These are phyloP conservation scores for Euptelea pleiosperma DNA, from an alignment of 164 flowering plant genomes.

Conservation along the genomic window DNA sequence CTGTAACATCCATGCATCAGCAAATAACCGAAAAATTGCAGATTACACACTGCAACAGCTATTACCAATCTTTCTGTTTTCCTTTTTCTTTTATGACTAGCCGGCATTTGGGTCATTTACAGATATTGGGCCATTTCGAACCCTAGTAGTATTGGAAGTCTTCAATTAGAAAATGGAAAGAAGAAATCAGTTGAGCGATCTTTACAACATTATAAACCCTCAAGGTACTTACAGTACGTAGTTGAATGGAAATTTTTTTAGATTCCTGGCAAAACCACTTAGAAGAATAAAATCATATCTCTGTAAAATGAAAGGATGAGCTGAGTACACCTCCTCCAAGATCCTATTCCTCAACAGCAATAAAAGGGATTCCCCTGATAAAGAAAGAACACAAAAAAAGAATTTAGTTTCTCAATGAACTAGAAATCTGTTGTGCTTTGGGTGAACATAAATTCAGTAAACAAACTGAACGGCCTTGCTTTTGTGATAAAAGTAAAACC, in stretches of 20 bases:
- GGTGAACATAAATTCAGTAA: not conserved
- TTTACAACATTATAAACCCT: too few relatives aligned
- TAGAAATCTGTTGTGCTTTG: not conserved
- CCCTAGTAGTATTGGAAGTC: too few relatives aligned
- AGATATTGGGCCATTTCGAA: not conserved
- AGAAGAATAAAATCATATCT: not conserved
- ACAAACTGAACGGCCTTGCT: too few relatives aligned
- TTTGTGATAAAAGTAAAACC: not conserved
- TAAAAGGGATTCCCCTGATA: conserved; percentile 25
- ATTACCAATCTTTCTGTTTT: too few relatives aligned
- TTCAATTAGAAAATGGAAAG: too few relatives aligned
- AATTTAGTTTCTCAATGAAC: too few relatives aligned
- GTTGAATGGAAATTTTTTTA: too few relatives aligned
- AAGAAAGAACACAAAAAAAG: not conserved
- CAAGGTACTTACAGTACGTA: too few relatives aligned
- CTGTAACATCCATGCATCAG: too few relatives aligned
- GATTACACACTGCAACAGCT: not conserved
- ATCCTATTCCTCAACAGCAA: conserved; percentile 16
- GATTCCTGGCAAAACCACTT: too few relatives aligned
- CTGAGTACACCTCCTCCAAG: not conserved
- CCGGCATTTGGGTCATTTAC: not conserved
- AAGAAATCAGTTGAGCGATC: too few relatives aligned
- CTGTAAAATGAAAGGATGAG: not conserved
- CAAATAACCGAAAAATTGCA: conserved; percentile 2
- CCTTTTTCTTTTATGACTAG: not conserved